Base-by-base conservation (phyloP, 441 rosid genomes). In the Viola pubescens region DNA sequence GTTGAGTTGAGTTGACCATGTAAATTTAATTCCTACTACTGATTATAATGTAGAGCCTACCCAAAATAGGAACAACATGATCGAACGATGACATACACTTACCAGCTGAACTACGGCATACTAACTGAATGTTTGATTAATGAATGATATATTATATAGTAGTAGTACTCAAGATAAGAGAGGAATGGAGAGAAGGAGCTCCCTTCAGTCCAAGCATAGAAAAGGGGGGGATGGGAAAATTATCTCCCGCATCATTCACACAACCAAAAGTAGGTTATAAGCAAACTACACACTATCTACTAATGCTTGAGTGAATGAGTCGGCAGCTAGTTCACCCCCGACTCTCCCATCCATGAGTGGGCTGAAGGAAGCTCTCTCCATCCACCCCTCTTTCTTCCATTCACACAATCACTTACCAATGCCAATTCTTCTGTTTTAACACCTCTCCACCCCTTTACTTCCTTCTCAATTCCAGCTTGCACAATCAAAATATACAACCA, bases 201-300 rank as follows among this genome's bases (percentile, higher is more conserved):
- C 89, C 95, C 92, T 87, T 87, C 91, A 87, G 95, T 87, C 95
- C 95, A 87, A 87, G 79, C 89, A 81, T 75, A 73, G 87, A 82
- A 73, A 72, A 70, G 73, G 81, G 67, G 77, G 77, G 81, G 69
- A 77, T 70, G 81, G 67, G 67, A 84, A 73, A 83, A 73, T 60
- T 68, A 81, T 82, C 96, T 88, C 90, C 96, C 92, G 90, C 91
- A 77, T 86, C 94, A 89, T 86, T 87, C 97, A 89, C 77, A 73
- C 91, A 86, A 75, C 61, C 97, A 83, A 85, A 85, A 67, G 77
- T 65, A 80, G 82, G 66, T 60, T 26, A 2, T 26, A 26, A 16
- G 19, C 19, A 16, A 64, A 52, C 67, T 11, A 48, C 40, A 7
- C 38, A 48, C 3, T 5, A 48, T n/a, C 78, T 77, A 64, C 81